phyloP scores from a whole-genome alignment of 2,329 filamentous ascomycete genomes.

The Pseudonectria buxi region DNA sequence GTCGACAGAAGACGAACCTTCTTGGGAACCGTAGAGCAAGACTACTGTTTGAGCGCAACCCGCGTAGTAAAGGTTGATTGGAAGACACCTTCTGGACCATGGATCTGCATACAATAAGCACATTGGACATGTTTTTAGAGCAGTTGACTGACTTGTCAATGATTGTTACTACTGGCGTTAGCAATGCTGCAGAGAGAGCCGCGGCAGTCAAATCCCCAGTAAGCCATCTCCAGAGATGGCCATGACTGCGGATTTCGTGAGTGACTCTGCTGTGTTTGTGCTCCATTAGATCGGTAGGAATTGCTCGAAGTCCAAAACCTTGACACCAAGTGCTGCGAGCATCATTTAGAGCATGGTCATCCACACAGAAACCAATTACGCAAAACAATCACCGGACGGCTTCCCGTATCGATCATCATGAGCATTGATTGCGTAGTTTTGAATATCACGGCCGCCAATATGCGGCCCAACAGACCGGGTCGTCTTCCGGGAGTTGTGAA shows the following conservation, averaged over 20 bases:
- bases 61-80: conserved; percentile 10
- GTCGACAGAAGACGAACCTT: conserved; percentile 16
- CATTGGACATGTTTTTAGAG: neutral
- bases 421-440: too few relatives aligned
- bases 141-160: conserved; percentile 19
- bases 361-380: too few relatives aligned
- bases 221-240: conserved; percentile 12
- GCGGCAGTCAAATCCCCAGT: conserved; percentile 20
- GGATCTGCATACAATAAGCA: conserved; percentile 4
- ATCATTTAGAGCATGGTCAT: too few relatives aligned
- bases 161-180: conserved; percentile 22
- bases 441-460: too few relatives aligned
- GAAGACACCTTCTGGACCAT: conserved; percentile 18
- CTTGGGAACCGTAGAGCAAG: conserved; percentile 15
- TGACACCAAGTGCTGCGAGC: neutral
- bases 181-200: conserved; percentile 20
- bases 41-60: conserved; percentile 8
- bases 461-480: conserved; percentile 7
- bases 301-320: neutral
- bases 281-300: conserved; percentile 9
- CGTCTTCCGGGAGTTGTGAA: conserved; percentile 6
- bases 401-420: too few relatives aligned
- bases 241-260: neutral
- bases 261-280: conserved; percentile 7
- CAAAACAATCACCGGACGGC: too few relatives aligned